Conservation (phyloP, 176 grass and related monocot species). For the Pontederia paniculata region DNA sequence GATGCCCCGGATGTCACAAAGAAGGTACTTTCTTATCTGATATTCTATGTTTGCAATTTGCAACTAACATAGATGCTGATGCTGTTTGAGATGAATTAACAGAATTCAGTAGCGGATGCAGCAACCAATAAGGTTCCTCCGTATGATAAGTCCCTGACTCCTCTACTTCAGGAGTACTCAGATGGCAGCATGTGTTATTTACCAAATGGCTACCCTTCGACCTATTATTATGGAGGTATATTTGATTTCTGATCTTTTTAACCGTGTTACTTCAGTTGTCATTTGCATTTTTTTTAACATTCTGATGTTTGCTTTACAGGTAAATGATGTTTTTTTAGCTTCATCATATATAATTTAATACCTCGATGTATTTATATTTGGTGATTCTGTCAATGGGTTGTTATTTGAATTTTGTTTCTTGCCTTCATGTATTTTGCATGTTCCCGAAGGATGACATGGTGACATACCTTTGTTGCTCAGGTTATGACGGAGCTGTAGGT, state of each 20-base stretch:
- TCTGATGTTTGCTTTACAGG: no score
- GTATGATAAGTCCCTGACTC: constrained; percentile 26
- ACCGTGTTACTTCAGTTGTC: no score
- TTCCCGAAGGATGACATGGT: no score
- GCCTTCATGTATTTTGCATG: no score
- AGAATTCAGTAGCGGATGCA: not conserved
- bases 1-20: constrained; percentile 24
- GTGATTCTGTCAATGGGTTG: not conserved
- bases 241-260: not conserved
- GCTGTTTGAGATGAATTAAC: not conserved
- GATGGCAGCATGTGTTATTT: constrained; percentile 32
- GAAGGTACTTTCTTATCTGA: constrained; percentile 18
- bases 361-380: no score
- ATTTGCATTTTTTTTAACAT: no score
- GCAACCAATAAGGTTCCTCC: constrained; percentile 1
- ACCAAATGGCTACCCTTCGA: constrained; percentile 27
- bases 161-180: constrained; percentile 26
- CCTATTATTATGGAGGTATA: constrained; percentile 46
- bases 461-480: not conserved
- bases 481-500: constrained; percentile 2
- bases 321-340: no score
- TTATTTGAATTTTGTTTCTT: no score
- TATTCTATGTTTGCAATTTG: constrained; percentile 2
- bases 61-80: constrained; percentile 16
- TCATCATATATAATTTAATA: not conserved